phyloP scores from a whole-genome alignment of 805 yeast genomes.

The Tetrapisispora iriomotensis region DNA sequence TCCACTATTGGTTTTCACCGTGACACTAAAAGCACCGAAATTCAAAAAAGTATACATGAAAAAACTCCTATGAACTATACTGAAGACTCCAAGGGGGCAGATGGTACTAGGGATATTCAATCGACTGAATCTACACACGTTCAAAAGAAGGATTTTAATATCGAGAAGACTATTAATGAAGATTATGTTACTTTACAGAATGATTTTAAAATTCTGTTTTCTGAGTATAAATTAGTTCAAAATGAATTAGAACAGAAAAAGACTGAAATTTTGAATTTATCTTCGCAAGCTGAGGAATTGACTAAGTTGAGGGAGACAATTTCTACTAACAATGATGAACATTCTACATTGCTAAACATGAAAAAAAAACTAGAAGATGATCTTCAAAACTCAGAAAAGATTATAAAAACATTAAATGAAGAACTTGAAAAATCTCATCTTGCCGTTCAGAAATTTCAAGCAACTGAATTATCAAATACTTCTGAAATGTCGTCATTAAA shows the following conservation, averaged over 20 bases:
- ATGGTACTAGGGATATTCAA: too few species aligned
- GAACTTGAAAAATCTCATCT: slow-evolving; percentile 8
- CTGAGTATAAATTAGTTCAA: background rate
- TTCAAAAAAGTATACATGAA: too few species aligned
- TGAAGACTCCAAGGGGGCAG: too few species aligned
- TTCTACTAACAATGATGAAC: background rate
- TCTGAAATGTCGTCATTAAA: slow-evolving; percentile 7
- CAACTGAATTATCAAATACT: slow-evolving; percentile 14
- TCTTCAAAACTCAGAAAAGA: background rate
- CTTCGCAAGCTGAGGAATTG: background rate
- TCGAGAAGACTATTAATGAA: background rate
- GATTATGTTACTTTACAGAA: background rate
- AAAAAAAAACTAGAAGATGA: background rate
- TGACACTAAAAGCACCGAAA: too few species aligned
- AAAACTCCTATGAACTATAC: too few species aligned
- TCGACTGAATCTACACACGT: too few species aligned
- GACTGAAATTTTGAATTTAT: background rate
- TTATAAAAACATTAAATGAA: slow-evolving; percentile 13
- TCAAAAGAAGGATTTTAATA: too few species aligned
- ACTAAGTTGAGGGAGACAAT: background rate
- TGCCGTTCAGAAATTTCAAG: background rate
- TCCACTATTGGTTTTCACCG: too few species aligned
- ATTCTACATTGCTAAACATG: background rate
- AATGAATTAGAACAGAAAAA: background rate
- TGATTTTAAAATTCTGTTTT: background rate